A percentile compares a stretch with the other conserved stretches of the same genome.
These are phyloP conservation scores for Aspergillus pseudoglaucus DNA, from an alignment of 2,329 filamentous ascomycete species.

Conservation along the genomic window DNA sequence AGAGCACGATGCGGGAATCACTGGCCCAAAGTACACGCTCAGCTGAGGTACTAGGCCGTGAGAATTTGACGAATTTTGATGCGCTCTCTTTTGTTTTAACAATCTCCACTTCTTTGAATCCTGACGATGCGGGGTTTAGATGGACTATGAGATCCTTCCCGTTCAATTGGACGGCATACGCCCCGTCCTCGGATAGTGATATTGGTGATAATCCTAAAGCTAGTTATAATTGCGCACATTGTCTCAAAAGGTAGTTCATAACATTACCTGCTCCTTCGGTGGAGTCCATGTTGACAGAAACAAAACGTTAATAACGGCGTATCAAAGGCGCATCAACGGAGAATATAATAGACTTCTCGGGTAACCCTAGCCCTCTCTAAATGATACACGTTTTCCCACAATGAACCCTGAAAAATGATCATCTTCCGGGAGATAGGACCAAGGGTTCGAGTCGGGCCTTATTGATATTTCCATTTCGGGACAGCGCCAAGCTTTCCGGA, in stretches of 20 bases:
- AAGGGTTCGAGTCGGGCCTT: not conserved
- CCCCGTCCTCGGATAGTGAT: constrained; percentile 24
- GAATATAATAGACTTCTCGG: not conserved
- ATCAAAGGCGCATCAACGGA: not conserved
- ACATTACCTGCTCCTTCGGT: constrained; percentile 12
- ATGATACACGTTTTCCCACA: not conserved
- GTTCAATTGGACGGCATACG: constrained; percentile 21
- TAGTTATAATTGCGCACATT: not conserved
- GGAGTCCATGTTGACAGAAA: not conserved
- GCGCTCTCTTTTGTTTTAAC: constrained; percentile 26
- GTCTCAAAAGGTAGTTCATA: not conserved
- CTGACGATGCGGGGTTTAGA: constrained; percentile 21
- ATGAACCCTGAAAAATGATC: not conserved
- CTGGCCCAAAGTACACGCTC: constrained; percentile 30
- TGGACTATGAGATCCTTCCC: constrained; percentile 30
- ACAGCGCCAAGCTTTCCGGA: constrained; percentile 12
- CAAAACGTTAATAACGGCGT: not conserved
- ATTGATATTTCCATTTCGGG: constrained; percentile 2
- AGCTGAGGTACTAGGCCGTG: constrained; percentile 14
- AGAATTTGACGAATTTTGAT: constrained; percentile 27
- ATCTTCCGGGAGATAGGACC: not conserved
- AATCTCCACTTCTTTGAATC: constrained; percentile 25
- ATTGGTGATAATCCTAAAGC: constrained; percentile 9
- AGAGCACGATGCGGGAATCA: constrained; percentile 29
- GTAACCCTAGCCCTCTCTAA: too few species aligned